Base-by-base conservation (phyloP, 2,329 filamentous ascomycete species). In the Escovopsis weberi region DNA sequence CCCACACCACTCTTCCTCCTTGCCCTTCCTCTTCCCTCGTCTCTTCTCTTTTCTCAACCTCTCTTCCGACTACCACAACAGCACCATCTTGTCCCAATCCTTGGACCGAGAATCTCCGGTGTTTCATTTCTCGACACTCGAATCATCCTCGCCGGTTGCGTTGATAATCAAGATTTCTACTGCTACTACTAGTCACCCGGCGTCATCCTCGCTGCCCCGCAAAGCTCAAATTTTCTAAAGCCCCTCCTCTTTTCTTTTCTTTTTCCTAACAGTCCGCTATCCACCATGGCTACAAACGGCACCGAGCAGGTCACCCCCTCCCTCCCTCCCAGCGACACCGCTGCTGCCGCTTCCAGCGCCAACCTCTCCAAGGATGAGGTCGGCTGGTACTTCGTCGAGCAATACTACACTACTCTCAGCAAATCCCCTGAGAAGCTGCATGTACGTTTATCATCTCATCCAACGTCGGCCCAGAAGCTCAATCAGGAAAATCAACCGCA, bases 321-420 rank as follows among this genome's bases (percentile, higher is more conserved):
- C 45, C 53, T 61, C 45, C 51, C 59, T 42, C 46, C 61, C 39
- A 54, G 56, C 46, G 60, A 60, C 43, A 53, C 58, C 46, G 54
- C 59, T 37, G 50, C 59, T 47, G 51, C 56, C 47, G 6, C 26
- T 28, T 39, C 45, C 26, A 53, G 55, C 48, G 66, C 58, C 58
- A 69, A 74, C 53, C 65, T 78, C 35, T 70, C 72, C 55, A 95
- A 94, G 70, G 87, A 94, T 62, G 86, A 96, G 69, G 87, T 98
- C 53, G 91, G 87, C 64, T 98, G 91, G 91, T 96, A 89, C 69
- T 98, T 98, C 55, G 91, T 98, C 45, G 88, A 96, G 75, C 87
- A 94, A 66, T 98, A 95, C 73, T 98, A 98, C 69, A 96, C 85
- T 54, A 98, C 87, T 48, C 69, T 98, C 59, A 95, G 88, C 78